Conservation (phyloP, 1,139 yeast genomes). For the Yamadazyma sp. region DNA sequence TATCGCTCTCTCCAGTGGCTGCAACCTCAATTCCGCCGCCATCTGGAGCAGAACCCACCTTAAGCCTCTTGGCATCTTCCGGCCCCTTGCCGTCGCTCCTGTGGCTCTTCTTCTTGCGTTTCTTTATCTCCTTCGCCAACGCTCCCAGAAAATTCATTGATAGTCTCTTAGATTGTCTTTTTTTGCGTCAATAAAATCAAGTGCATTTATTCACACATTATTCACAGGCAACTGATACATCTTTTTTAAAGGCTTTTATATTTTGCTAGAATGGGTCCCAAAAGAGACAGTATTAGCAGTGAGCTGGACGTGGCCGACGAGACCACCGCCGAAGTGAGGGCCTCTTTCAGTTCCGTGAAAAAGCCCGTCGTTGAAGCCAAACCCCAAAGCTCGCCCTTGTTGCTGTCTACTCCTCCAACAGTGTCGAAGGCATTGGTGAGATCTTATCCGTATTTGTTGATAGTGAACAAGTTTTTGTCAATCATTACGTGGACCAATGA, state of each 20-base stretch:
- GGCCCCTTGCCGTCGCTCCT: background rate
- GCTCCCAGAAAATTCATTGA: slow-evolving; percentile 1
- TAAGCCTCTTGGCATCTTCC: background rate
- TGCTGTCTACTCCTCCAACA: slow-evolving; percentile 85
- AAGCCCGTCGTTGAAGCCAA: slow-evolving; percentile 15
- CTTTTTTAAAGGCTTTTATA: background rate
- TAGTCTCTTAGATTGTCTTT: too few relatives aligned
- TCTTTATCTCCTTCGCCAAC: slow-evolving; percentile 10
- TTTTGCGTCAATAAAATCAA: background rate
- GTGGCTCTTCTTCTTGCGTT: slow-evolving; percentile 2
- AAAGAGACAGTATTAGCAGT: slow-evolving; percentile 1
- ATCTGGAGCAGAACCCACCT: background rate
- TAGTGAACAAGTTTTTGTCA: slow-evolving; percentile 67
- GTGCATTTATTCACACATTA: too few relatives aligned
- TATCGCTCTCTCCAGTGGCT: background rate
- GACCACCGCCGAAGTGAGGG: slow-evolving; percentile 6
- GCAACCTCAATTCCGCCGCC: too few relatives aligned
- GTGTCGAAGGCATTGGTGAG: slow-evolving; percentile 80
- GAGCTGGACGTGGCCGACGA: background rate
- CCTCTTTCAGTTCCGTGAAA: slow-evolving; percentile 13
- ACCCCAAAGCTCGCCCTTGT: slow-evolving; percentile 61
- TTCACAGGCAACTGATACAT: background rate
- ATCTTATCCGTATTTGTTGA: slow-evolving; percentile 79
- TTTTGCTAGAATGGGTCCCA: background rate
- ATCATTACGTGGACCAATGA: slow-evolving; percentile 90